phyloP scores from a whole-genome alignment of 176 grass and related monocot species.

The Cenchrus americanus region DNA sequence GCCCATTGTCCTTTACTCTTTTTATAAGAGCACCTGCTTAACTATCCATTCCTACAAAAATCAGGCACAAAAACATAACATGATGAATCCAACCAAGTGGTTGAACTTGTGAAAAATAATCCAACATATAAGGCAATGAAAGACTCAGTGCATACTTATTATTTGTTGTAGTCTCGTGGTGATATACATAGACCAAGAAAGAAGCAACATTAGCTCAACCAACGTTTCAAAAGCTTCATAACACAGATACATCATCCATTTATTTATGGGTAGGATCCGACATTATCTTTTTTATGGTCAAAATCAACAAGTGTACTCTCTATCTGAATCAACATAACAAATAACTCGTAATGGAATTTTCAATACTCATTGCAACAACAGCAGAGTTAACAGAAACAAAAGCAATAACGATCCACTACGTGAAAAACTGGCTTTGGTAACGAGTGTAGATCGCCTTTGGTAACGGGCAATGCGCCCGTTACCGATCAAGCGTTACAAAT shows the following conservation, averaged over 20 bases:
- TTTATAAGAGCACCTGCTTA: neutral
- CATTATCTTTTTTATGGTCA: neutral
- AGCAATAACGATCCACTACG: slow-evolving; percentile 6
- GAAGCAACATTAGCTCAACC: slow-evolving; percentile 3
- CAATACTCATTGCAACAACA: neutral
- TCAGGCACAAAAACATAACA: neutral
- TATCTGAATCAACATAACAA: slow-evolving; percentile 7
- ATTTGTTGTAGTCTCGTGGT: neutral
- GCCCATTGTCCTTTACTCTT: no score
- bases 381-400: slow-evolving; percentile 18
- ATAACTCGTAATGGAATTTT: neutral
- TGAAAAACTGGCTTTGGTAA: no score
- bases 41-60: neutral
- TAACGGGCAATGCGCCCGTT: no score
- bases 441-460: no score
- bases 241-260: neutral
- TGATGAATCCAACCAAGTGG: neutral
- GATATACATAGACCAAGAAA: slow-evolving; percentile 32
- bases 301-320: neutral
- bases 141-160: neutral
- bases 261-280: neutral
- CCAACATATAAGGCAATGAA: neutral
- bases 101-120: neutral
- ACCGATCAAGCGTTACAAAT: no score
- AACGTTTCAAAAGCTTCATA: slow-evolving; percentile 16